Conservation (phyloP, 495 filamentous ascomycete species). For the Astrothelium subdiscretum region DNA sequence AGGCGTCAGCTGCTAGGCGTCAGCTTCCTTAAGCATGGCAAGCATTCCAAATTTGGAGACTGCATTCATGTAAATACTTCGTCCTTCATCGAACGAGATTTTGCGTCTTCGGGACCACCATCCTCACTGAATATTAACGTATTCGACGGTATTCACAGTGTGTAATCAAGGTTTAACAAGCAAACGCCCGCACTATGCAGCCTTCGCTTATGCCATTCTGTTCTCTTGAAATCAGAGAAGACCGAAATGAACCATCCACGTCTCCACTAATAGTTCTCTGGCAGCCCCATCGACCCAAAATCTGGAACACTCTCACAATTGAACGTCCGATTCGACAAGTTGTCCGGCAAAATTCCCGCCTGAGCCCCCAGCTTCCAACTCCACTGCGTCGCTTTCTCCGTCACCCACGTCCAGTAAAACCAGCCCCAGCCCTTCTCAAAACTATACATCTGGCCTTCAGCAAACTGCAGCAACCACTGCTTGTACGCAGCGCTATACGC, state of each 20-base stretch:
- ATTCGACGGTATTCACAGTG: no score
- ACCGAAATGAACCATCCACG: background rate
- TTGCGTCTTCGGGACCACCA: no score
- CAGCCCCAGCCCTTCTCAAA: slow-evolving; percentile 91
- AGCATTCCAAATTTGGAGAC: no score
- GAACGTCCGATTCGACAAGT: slow-evolving; percentile 65
- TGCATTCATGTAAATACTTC: no score
- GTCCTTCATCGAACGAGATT: no score
- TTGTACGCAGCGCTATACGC: slow-evolving; percentile 68
- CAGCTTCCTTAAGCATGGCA: no score
- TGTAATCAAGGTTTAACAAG: no score
- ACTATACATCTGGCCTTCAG: slow-evolving; percentile 85
- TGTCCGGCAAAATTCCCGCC: slow-evolving; percentile 70
- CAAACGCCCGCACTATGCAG: no score
- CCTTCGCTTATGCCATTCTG: background rate
- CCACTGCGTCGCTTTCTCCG: slow-evolving; percentile 77
- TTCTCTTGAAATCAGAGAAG: background rate
- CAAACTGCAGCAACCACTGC: slow-evolving; percentile 75
- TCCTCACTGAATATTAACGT: no score
- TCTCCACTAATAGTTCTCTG: slow-evolving; percentile 53
- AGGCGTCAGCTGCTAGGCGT: no score
- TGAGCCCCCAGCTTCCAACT: slow-evolving; percentile 79
- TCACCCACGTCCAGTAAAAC: slow-evolving; percentile 97
- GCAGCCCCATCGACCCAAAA: slow-evolving; percentile 48
- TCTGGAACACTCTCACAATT: slow-evolving; percentile 63